These are phyloP conservation scores for Cunninghamia lanceolata DNA, from an alignment of 75 land plant species.

Conservation along the genomic window DNA sequence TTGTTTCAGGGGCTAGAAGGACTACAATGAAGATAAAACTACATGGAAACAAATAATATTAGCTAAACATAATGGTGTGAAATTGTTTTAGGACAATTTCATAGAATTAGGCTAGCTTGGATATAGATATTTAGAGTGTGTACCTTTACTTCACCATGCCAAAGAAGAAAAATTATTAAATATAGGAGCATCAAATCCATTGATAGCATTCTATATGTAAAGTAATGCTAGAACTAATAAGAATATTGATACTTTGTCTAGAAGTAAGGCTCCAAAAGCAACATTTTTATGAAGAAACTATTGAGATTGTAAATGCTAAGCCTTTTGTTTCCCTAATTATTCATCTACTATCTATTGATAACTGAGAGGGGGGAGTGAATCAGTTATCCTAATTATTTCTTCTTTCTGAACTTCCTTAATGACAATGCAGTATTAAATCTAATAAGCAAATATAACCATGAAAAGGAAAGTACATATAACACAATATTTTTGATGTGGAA, in stretches of 20 bases:
- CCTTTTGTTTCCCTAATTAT: conserved; percentile 68
- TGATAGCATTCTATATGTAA: neutral
- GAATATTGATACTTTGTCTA: neutral
- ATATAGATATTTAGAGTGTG: neutral
- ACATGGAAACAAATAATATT: neutral
- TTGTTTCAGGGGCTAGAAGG: neutral
- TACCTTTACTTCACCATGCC: neutral
- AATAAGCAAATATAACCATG: too few relatives aligned
- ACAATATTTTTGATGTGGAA: too few relatives aligned
- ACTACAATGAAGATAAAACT: neutral
- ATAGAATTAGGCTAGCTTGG: neutral
- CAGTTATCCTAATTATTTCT: too few relatives aligned
- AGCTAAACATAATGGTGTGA: neutral
- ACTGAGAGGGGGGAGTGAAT: too few relatives aligned
- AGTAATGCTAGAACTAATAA: neutral
- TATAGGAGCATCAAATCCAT: neutral
- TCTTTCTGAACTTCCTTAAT: too few relatives aligned
- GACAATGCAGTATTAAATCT: too few relatives aligned
- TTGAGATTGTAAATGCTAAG: conserved; percentile 52
- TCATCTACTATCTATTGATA: too few relatives aligned
- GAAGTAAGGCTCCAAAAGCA: conserved; percentile 3
- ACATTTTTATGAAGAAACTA: conserved; percentile 60
- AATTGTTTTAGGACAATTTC: neutral
- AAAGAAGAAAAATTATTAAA: neutral
- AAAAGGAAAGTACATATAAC: too few relatives aligned